Percentiles rank a stretch among this genome's conserved stretches.
These are phyloP conservation scores for Trichophyton equinum DNA, from an alignment of 2,329 filamentous ascomycete genomes.

Conservation along the genomic window DNA sequence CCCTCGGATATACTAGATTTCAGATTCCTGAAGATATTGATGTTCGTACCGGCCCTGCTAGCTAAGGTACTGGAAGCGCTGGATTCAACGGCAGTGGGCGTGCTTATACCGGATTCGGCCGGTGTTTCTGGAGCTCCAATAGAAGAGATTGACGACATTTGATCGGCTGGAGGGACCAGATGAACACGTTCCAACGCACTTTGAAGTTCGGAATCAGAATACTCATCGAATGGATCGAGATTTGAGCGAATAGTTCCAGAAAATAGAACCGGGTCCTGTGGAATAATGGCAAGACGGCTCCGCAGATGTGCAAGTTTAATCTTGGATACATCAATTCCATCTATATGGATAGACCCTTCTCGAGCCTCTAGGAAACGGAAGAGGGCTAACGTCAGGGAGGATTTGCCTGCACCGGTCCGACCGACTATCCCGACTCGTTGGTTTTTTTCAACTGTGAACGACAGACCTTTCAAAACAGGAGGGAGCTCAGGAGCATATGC, in stretches of 20 bases:
- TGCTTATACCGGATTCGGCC: slow-evolving; percentile 11
- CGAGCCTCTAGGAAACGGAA: slow-evolving; percentile 65
- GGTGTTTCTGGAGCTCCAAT: neutral
- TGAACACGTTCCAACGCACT: slow-evolving; percentile 60
- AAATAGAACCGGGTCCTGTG: slow-evolving; percentile 71
- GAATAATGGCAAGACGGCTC: slow-evolving; percentile 66
- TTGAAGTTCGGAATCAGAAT: slow-evolving; percentile 54
- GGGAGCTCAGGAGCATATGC: slow-evolving; percentile 59
- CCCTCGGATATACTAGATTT: slow-evolving; percentile 55
- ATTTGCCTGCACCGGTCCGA: slow-evolving; percentile 67
- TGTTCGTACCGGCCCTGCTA: slow-evolving; percentile 15
- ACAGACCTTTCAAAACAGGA: slow-evolving; percentile 56
- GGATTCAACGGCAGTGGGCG: slow-evolving; percentile 12
- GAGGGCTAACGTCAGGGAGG: slow-evolving; percentile 59
- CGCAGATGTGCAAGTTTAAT: slow-evolving; percentile 58
- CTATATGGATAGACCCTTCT: slow-evolving; percentile 55
- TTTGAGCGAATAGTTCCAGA: slow-evolving; percentile 66
- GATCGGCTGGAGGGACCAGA: slow-evolving; percentile 40
- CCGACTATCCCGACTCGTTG: slow-evolving; percentile 66
- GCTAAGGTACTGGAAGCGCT: slow-evolving; percentile 9
- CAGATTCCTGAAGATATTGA: slow-evolving; percentile 54
- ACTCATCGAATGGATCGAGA: slow-evolving; percentile 61
- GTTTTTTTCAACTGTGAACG: slow-evolving; percentile 52
- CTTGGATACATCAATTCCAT: slow-evolving; percentile 61
- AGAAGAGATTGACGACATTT: slow-evolving; percentile 3